Evolutionary conservation across 306 rosid species (phyloP).

Genomic region (Ceratonia siliqua): DNA sequence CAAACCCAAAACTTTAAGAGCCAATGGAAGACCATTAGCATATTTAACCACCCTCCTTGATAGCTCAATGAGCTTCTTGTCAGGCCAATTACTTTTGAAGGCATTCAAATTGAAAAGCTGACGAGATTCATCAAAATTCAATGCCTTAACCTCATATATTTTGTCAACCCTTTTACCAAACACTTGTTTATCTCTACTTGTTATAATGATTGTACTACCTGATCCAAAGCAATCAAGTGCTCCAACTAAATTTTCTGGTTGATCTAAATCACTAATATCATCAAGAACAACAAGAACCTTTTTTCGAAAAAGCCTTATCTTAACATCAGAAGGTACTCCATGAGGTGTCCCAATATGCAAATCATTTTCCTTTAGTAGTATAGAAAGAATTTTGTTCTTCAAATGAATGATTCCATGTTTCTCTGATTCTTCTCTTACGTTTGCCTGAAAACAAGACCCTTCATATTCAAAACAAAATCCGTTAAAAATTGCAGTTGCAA

Average conservation of each 20-base stretch:
- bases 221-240: neutral
- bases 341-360: too few relatives aligned
- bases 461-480: neutral
- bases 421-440: neutral
- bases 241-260: neutral
- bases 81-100: neutral
- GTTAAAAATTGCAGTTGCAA: neutral
- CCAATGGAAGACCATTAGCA: slow-evolving; percentile 9
- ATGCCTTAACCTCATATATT: neutral
- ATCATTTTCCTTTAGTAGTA: neutral
- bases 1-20: slow-evolving; percentile 15
- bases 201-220: neutral
- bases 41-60: neutral
- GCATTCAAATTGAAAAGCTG: neutral
- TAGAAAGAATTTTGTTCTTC: neutral
- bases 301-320: neutral
- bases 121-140: neutral
- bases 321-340: neutral
- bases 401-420: neutral
- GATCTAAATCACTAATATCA: neutral
- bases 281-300: neutral
- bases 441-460: neutral
- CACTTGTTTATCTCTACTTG: neutral
- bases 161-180: neutral
- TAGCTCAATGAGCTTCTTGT: neutral